Evolutionary conservation across 345 rosid species (phyloP).

Genomic region (Eutrema heterophyllum): DNA sequence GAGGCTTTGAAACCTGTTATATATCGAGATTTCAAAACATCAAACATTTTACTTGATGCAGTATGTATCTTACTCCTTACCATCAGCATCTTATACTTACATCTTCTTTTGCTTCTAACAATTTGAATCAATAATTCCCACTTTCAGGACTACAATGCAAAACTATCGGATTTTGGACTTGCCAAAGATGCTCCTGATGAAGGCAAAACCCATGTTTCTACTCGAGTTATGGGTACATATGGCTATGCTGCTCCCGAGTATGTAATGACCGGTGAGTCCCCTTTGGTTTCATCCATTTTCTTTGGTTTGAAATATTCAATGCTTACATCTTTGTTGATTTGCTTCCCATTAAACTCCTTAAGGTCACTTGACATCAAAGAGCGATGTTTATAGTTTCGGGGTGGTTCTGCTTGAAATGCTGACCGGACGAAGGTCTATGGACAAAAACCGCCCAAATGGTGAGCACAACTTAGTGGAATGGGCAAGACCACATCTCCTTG

Average conservation of each 20-base stretch:
- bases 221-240: constrained; percentile 97
- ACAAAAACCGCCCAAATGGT: constrained; percentile 71
- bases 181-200: constrained; percentile 99
- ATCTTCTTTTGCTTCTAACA: neutral
- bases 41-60: constrained; percentile 75
- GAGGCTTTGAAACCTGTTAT: constrained; percentile 79
- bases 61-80: constrained; percentile 36
- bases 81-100: neutral
- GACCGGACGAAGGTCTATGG: constrained; percentile 77
- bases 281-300: neutral
- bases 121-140: neutral
- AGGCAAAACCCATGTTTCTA: constrained; percentile 96
- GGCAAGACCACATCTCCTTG: constrained; percentile 79
- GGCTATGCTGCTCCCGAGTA: constrained; percentile 99
- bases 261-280: constrained; percentile 88
- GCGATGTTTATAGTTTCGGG: constrained; percentile 84
- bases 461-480: constrained; percentile 83
- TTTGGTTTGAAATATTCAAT: neutral
- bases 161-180: constrained; percentile 96
- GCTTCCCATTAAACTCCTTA: constrained; percentile 12
- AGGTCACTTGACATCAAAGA: constrained; percentile 81
- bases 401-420: constrained; percentile 80
- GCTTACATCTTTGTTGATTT: neutral
- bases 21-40: constrained; percentile 82
- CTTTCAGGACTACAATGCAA: constrained; percentile 86